phyloP scores from a whole-genome alignment of 2,329 filamentous ascomycete species.

The Clonostachys byssicola region DNA sequence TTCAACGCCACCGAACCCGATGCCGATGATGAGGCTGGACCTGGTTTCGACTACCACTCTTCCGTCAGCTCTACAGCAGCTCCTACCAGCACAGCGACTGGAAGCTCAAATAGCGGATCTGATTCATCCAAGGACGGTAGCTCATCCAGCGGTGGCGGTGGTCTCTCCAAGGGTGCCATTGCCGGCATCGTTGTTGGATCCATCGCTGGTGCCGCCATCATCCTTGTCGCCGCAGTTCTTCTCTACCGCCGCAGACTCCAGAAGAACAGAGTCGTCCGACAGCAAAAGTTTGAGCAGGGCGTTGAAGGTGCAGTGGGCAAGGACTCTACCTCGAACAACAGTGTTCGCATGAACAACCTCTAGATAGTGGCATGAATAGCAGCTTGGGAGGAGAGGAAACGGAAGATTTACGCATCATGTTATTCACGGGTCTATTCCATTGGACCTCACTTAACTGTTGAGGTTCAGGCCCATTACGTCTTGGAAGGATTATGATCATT shows the following conservation, averaged over 20 bases:
- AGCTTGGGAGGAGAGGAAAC: no score
- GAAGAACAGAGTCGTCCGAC: conserved; percentile 10
- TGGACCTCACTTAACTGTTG: no score
- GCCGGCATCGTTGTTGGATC: conserved; percentile 72
- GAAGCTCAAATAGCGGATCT: conserved; percentile 2
- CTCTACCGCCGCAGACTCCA: conserved; percentile 33
- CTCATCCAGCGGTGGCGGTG: conserved; percentile 15
- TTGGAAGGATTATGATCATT: no score
- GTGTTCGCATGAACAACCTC: no score
- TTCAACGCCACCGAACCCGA: conserved; percentile 35
- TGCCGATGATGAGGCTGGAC: conserved; percentile 8
- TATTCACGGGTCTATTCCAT: no score
- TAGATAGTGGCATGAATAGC: no score
- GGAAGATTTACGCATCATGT: no score
- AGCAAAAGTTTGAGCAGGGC: conserved; percentile 7
- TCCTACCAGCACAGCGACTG: not conserved
- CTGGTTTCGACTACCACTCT: conserved; percentile 3
- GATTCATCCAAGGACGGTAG: conserved; percentile 7
- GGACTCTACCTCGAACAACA: no score
- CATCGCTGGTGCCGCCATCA: conserved; percentile 55
- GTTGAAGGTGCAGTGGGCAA: no score
- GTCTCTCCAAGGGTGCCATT: conserved; percentile 64
- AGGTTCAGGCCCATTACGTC: no score
- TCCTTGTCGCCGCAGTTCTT: conserved; percentile 57
- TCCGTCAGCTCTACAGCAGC: conserved; percentile 2